Conservation (phyloP, 768 basidiomycete species). For the Dacryopinax spathularia region DNA sequence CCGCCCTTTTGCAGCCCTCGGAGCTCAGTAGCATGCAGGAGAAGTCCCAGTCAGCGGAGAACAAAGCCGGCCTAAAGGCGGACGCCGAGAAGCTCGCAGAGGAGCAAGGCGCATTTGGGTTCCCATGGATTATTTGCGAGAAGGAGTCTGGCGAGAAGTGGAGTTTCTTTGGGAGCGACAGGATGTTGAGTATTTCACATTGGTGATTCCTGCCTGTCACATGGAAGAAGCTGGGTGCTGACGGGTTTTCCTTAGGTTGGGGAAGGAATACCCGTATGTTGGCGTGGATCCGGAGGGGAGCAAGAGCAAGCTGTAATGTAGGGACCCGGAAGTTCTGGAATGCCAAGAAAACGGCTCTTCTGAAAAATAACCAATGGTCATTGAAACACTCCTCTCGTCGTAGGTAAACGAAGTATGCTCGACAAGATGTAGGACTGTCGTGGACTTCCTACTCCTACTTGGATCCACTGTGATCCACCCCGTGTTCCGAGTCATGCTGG, state of each 20-base stretch:
- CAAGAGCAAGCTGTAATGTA: neutral
- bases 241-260: neutral
- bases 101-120: constrained; percentile 1
- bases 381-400: too few species aligned
- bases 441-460: too few species aligned
- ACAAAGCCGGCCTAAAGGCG: neutral
- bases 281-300: neutral
- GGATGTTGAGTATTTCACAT: neutral
- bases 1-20: neutral
- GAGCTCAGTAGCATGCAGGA: neutral
- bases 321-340: too few species aligned
- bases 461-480: too few species aligned
- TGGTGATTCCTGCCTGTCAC: neutral
- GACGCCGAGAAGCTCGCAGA: neutral
- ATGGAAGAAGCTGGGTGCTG: neutral
- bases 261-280: neutral
- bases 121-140: constrained; percentile 12
- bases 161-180: neutral
- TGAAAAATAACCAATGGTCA: too few species aligned
- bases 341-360: too few species aligned
- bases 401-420: too few species aligned
- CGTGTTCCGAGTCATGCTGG: too few species aligned
- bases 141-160: neutral
- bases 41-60: neutral
- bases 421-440: too few species aligned